phyloP scores from a whole-genome alignment of 805 yeast genomes.

The Cyberlindnera galapagoensis region DNA sequence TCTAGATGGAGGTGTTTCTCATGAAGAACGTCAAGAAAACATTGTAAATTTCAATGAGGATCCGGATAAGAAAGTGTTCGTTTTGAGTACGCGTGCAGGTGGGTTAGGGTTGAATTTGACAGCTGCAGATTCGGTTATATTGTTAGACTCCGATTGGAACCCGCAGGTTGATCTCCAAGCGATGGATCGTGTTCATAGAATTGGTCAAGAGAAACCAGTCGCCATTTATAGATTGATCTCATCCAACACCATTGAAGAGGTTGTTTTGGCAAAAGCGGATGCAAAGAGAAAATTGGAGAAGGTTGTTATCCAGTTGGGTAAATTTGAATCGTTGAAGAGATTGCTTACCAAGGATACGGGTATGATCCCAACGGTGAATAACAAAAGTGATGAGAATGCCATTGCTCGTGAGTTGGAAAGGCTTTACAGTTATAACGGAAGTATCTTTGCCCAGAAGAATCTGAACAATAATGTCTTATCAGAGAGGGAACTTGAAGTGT shows the following conservation, averaged over 20 bases:
- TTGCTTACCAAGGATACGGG: conserved; percentile 28
- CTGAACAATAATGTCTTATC: conserved; percentile 19
- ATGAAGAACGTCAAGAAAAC: conserved; percentile 56
- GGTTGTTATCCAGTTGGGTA: conserved; percentile 64
- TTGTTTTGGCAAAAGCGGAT: conserved; percentile 70
- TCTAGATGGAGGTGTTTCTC: conserved; percentile 71
- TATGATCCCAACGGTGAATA: conserved; percentile 15
- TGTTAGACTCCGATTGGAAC: conserved; percentile 95
- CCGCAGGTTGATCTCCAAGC: conserved; percentile 97
- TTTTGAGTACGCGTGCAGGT: conserved; percentile 89
- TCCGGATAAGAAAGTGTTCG: conserved; percentile 43
- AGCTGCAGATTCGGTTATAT: conserved; percentile 82
- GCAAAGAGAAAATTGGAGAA: conserved; percentile 75
- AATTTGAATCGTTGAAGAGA: conserved; percentile 38
- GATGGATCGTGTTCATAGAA: conserved; percentile 90
- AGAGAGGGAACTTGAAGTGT: conserved; percentile 39
- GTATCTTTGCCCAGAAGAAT: conserved; percentile 18
- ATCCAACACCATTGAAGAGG: conserved; percentile 76
- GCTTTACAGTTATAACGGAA: conserved; percentile 33
- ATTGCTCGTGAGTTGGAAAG: conserved; percentile 35
- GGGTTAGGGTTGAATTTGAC: conserved; percentile 87
- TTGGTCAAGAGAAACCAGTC: conserved; percentile 85
- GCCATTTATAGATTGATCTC: conserved; percentile 73
- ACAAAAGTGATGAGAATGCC: conserved; percentile 22
- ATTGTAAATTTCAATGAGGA: conserved; percentile 42